phyloP scores from a whole-genome alignment of 2,329 filamentous ascomycete species.

The Venturia aucupariae region DNA sequence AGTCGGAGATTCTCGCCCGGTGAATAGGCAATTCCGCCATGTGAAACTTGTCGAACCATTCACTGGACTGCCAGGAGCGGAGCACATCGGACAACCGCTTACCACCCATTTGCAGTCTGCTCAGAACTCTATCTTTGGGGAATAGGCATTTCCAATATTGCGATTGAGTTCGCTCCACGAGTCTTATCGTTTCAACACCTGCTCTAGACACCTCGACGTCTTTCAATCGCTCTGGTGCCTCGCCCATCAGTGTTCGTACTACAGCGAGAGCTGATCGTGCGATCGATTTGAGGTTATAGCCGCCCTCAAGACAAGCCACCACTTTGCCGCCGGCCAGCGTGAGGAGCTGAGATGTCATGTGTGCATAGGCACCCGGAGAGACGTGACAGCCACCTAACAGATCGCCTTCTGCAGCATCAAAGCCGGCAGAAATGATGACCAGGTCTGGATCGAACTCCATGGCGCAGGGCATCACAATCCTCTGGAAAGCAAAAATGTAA shows the following conservation, averaged over 20 bases:
- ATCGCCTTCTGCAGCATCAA: conserved; percentile 90
- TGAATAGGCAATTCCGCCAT: conserved; percentile 79
- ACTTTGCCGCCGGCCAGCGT: conserved; percentile 82
- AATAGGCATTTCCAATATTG: conserved; percentile 83
- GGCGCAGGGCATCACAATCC: conserved; percentile 92
- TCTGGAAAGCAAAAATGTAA: conserved; percentile 93
- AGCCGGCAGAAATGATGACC: conserved; percentile 90
- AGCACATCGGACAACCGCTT: conserved; percentile 71
- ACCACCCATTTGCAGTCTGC: conserved; percentile 41
- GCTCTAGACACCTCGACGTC: conserved; percentile 38
- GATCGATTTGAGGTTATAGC: conserved; percentile 89
- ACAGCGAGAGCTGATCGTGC: conserved; percentile 88
- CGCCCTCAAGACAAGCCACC: conserved; percentile 87
- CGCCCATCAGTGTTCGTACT: conserved; percentile 87
- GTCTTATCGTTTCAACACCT: conserved; percentile 47
- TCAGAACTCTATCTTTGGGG: conserved; percentile 42
- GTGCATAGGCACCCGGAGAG: conserved; percentile 81
- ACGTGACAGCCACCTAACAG: conserved; percentile 90
- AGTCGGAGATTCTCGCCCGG: conserved; percentile 59
- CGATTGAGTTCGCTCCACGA: conserved; percentile 50
- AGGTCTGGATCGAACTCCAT: conserved; percentile 89
- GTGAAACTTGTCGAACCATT: conserved; percentile 59
- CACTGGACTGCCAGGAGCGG: conserved; percentile 63
- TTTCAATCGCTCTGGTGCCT: conserved; percentile 61
- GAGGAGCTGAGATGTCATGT: conserved; percentile 99